These are phyloP conservation scores for Ogataea salicorniae DNA, from an alignment of 805 yeast species.

Conservation along the genomic window DNA sequence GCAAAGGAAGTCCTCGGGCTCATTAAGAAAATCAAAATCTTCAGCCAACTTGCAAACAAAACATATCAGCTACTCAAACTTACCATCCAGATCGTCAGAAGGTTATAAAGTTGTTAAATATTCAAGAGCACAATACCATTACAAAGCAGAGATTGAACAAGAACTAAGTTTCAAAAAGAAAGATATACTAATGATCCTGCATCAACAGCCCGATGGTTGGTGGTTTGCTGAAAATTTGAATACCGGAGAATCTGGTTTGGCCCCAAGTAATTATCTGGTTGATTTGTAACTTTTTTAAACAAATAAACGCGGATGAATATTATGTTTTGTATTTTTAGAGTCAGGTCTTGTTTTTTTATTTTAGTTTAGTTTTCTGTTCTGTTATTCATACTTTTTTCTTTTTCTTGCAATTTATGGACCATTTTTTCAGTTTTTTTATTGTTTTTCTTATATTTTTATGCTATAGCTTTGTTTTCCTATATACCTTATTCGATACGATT, in stretches of 20 bases:
- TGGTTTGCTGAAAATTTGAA: constrained; percentile 61
- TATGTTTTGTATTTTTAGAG: neutral
- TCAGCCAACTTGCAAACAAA: constrained; percentile 22
- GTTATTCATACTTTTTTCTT: too few relatives aligned
- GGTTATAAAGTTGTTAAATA: constrained; percentile 51
- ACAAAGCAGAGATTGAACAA: constrained; percentile 54
- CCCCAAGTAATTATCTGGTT: constrained; percentile 56
- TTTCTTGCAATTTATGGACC: too few relatives aligned
- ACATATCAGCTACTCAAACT: constrained; percentile 21
- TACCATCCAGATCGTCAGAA: constrained; percentile 46
- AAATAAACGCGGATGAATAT: too few relatives aligned
- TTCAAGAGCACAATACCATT: constrained; percentile 51
- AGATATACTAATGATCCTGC: constrained; percentile 47
- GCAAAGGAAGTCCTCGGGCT: neutral
- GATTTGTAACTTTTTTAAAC: constrained; percentile 17
- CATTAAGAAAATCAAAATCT: constrained; percentile 28
- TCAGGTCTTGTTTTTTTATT: neutral
- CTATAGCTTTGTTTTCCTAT: too few relatives aligned
- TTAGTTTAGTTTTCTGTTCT: neutral
- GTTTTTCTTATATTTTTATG: too few relatives aligned
- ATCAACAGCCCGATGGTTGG: constrained; percentile 68
- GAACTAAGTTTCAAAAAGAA: constrained; percentile 57
- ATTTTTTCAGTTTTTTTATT: too few relatives aligned
- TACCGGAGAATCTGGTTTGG: constrained; percentile 46
- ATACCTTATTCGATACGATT: too few relatives aligned